Evolutionary conservation across 2,329 filamentous ascomycete species (phyloP), one percentile per base, ranked within the genome.

Genomic region (Nannizziopsis barbatae): DNA sequence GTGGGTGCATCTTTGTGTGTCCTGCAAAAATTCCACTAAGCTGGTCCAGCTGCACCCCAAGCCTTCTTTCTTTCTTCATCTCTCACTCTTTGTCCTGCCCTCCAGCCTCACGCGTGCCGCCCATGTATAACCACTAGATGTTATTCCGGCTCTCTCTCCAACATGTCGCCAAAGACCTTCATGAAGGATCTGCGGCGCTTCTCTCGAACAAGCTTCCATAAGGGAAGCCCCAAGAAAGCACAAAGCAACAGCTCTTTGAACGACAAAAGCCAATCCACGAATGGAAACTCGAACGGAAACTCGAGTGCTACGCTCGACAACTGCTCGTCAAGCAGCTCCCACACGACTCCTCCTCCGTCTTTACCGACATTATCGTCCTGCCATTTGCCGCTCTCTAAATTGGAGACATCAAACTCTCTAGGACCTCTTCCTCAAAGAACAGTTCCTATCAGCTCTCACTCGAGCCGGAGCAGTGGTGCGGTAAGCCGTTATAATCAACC

Each of bases 111-210:
- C 32, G 14, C 30, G 18, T 20, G 4, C 30, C n/a, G 30, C 36
- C 7, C 37, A 36, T 11, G 5, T 11, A 15, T 9, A 15, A 27
- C 38, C 32, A 35, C 11, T 31, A 36, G 45, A 36, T 36, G 38
- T 31, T 42, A 17, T 20, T 42, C 27, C 32, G 11, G 10, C 14
- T 36, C 3, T 30, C 41, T 32, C 14, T 45, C 31, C n/a, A 32
- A 44, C 14, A 46, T 50, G 48, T 33, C 42, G 5, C 38, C 48
- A 14, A 46, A 50, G 71, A 64, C 81, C 38, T 86, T 93, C 61
- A 74, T 92, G 59, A 86, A 80, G 66, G 80, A 83, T 61, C 69
- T 94, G 49, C 83, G 86, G 58, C 79, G 86, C 57, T 81, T 83
- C 58, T 92, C 85, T 49, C 82, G 75, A 64, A 77, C 81, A 52